Percentiles rank a stretch among this genome's conserved stretches.
These are phyloP conservation scores for Jatropha multifida DNA, from an alignment of 441 rosid genomes.

Conservation along the genomic window DNA sequence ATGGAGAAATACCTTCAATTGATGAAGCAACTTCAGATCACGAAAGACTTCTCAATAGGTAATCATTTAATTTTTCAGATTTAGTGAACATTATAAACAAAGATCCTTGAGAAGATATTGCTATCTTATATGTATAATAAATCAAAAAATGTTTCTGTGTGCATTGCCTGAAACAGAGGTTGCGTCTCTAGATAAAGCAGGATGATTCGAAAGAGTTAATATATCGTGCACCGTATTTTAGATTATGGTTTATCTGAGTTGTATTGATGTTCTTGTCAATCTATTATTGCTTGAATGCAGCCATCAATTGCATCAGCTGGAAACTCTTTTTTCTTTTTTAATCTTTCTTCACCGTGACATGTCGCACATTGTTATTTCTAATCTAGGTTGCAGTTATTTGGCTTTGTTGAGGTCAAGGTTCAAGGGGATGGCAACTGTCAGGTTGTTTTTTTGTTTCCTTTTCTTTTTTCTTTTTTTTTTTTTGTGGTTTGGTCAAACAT, in stretches of 20 bases:
- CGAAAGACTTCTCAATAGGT: slow-evolving; percentile 38
- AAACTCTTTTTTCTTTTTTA: background rate
- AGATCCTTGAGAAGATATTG: background rate
- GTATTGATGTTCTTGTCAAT: background rate
- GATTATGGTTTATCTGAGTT: background rate
- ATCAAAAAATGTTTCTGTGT: slow-evolving; percentile 4
- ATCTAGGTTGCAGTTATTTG: slow-evolving; percentile 41
- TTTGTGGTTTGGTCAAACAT: background rate
- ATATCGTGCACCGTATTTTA: background rate
- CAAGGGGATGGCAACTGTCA: slow-evolving; percentile 57
- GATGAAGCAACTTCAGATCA: slow-evolving; percentile 54
- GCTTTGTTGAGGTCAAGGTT: slow-evolving; percentile 41
- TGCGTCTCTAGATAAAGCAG: slow-evolving; percentile 3
- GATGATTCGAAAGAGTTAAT: background rate
- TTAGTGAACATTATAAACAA: background rate
- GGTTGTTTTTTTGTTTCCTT: slow-evolving; percentile 24
- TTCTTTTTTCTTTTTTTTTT: slow-evolving; percentile 3
- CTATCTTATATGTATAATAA: slow-evolving; percentile 10
- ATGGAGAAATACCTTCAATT: slow-evolving; percentile 75
- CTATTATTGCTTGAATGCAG: background rate
- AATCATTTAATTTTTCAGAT: background rate
- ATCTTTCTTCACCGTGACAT: background rate
- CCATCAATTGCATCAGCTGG: background rate
- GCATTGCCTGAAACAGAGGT: background rate
- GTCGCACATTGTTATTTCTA: background rate